A percentile compares a stretch with the other conserved stretches of the same genome.
Evolutionary conservation across 805 yeast genomes (phyloP).

Genomic region (Candida patagonica): DNA sequence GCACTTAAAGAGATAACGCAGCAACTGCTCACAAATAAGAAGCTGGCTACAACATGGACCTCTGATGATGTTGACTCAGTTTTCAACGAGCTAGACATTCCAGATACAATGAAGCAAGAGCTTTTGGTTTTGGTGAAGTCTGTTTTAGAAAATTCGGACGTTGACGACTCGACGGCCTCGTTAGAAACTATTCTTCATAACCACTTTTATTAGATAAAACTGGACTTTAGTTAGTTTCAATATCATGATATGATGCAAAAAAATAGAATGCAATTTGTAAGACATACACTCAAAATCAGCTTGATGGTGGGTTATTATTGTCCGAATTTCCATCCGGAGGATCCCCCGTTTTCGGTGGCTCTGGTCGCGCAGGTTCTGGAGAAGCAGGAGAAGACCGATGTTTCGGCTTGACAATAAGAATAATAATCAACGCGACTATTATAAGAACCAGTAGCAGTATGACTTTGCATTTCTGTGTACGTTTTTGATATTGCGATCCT

Average conservation of each 20-base stretch:
- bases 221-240: conserved; percentile 4
- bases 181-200: not conserved
- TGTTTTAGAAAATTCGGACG: conserved; percentile 13
- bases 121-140: conserved; percentile 11
- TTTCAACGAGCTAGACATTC: conserved; percentile 13
- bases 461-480: conserved; percentile 84
- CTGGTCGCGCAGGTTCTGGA: not conserved
- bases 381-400: conserved; percentile 10
- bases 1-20: conserved; percentile 9
- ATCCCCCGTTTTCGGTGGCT: not conserved
- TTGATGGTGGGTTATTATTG: too few relatives aligned
- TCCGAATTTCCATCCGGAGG: too few relatives aligned
- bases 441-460: conserved; percentile 64
- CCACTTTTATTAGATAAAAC: conserved; percentile 1
- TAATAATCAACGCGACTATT: conserved; percentile 60
- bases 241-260: not conserved
- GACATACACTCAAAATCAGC: too few relatives aligned
- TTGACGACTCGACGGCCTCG: conserved; percentile 11
- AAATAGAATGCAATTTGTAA: too few relatives aligned
- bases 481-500: conserved; percentile 75
- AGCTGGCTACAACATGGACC: conserved; percentile 9
- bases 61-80: conserved; percentile 11
- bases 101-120: conserved; percentile 12
- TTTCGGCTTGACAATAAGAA: conserved; percentile 51
- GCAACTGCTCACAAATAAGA: conserved; percentile 12